A percentile compares a stretch with the other conserved stretches of the same genome.
Conservation (phyloP, 192 early-diverging fungal genomes). For the Glomus cerebriforme region DNA sequence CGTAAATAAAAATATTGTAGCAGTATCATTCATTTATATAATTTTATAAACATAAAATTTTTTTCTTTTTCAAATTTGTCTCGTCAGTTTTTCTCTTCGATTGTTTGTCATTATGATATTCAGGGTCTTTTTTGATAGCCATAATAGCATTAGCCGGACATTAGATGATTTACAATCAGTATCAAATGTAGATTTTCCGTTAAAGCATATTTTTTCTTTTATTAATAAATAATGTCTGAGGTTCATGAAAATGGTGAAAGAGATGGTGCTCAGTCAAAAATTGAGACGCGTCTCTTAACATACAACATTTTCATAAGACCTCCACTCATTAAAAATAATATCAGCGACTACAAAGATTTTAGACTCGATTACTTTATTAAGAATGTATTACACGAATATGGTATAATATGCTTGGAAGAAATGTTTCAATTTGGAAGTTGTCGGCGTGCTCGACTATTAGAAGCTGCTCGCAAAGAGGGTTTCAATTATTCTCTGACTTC, state of each 20-base stretch:
- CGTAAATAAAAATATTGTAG: too few relatives aligned
- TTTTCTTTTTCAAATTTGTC: too few relatives aligned
- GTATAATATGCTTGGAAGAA: conserved; percentile 82
- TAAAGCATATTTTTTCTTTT: background rate
- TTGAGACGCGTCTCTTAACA: conserved; percentile 51
- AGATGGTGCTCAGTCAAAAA: background rate
- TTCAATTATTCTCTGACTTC: conserved; percentile 68
- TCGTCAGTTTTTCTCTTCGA: too few relatives aligned
- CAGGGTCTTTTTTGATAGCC: too few relatives aligned
- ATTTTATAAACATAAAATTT: too few relatives aligned
- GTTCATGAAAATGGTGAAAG: background rate
- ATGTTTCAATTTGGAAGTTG: conserved; percentile 75
- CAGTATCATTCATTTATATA: too few relatives aligned
- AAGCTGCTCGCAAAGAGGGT: conserved; percentile 62
- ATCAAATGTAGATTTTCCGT: too few relatives aligned
- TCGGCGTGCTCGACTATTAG: conserved; percentile 59
- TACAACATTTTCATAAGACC: conserved; percentile 76
- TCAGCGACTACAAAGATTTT: conserved; percentile 79
- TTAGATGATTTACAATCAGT: too few relatives aligned
- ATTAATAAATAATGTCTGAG: background rate
- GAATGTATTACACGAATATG: conserved; percentile 68
- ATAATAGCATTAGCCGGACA: too few relatives aligned
- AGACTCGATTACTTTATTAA: conserved; percentile 71
- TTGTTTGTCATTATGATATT: too few relatives aligned
- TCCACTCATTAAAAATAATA: conserved; percentile 70